phyloP scores from a whole-genome alignment of 352 stramenopile genomes.

The Globisporangium irregulare region DNA sequence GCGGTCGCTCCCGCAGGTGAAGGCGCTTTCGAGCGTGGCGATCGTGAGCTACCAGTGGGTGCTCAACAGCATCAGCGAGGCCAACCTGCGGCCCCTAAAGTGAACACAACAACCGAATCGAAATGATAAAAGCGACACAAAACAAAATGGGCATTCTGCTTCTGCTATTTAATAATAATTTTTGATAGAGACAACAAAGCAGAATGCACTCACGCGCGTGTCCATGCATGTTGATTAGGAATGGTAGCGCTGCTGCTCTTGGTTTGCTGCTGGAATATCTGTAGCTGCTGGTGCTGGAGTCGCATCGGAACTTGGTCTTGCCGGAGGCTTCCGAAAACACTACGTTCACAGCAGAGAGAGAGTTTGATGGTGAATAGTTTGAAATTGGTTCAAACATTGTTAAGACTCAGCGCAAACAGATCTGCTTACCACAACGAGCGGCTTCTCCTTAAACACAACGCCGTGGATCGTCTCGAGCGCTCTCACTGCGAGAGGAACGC shows the following conservation, averaged over 20 bases:
- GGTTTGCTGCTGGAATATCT: background rate
- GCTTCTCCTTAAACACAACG: slow-evolving; percentile 71
- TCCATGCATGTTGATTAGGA: background rate
- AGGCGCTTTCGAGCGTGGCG: slow-evolving; percentile 28
- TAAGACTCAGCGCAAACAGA: background rate
- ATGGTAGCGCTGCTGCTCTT: background rate
- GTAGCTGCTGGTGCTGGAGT: background rate
- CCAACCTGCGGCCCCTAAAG: slow-evolving; percentile 44
- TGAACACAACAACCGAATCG: slow-evolving; percentile 3
- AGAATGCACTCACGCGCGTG: background rate
- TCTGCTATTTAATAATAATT: slow-evolving; percentile 17
- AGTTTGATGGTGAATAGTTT: background rate
- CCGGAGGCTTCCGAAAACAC: slow-evolving; percentile 25
- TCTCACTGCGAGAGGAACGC: slow-evolving; percentile 34
- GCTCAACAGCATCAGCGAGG: slow-evolving; percentile 85
- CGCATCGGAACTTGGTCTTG: background rate
- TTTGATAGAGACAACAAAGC: slow-evolving; percentile 8
- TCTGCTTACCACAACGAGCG: slow-evolving; percentile 69
- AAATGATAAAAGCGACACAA: background rate
- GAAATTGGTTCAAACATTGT: background rate
- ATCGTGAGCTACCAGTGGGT: slow-evolving; percentile 87
- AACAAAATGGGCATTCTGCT: background rate
- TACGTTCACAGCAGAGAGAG: background rate
- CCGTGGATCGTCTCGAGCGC: slow-evolving; percentile 67
- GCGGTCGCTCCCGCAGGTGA: slow-evolving; percentile 39